Base-by-base conservation (phyloP, 805 yeast species). In the Candida xyloterini region DNA sequence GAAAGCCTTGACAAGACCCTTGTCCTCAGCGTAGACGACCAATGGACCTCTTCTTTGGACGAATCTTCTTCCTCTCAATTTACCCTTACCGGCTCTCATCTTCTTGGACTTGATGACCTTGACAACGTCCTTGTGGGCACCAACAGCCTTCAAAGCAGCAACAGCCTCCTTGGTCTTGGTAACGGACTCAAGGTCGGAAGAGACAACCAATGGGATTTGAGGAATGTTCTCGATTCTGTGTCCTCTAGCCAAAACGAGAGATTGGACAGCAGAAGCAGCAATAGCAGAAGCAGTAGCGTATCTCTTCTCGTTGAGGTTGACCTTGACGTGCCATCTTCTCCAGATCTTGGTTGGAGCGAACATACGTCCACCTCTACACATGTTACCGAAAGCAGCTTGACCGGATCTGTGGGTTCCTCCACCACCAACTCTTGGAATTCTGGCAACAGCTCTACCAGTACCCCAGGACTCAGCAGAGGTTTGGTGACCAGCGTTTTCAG, bases 321-420 rank as follows among this genome's bases (percentile, higher is more conserved):
- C 96, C 84, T 90, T 93, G 68, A 93, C 95, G 89, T 93, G 95
- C 99, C 99, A 93, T 79, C 83, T 91, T 86, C 99, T 89, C 99
- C 99, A 93, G 76, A 95, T 90, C 84, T 93, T 93, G 76, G 99
- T 93, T 74, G 99, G 99, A 75, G 99, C 97, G 70, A 93, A 93
- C 98, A 93, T 93, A 78, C 99, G 95, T 81, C 99, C 99, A 74
- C 97, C 97, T 78, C 99, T 91, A 83, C 99, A 93, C 99, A 93
- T 93, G 93, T 93, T 93, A 84, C 99, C 99, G 83, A 93, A 93
- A 71, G 99, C 99, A 74, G 89, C 99, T 78, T 93, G 99, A 74
- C 99, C 99, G 57, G 98, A 79, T 79, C 99, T 90, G 95, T 89
- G 96, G 73, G 99, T 93, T 86, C 99, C 99, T 72, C 95, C 90